Evolutionary conservation across 1,284 basidiomycete genomes (phyloP), one percentile per base, ranked within the genome.

Genomic region (Mycena citricolor): DNA sequence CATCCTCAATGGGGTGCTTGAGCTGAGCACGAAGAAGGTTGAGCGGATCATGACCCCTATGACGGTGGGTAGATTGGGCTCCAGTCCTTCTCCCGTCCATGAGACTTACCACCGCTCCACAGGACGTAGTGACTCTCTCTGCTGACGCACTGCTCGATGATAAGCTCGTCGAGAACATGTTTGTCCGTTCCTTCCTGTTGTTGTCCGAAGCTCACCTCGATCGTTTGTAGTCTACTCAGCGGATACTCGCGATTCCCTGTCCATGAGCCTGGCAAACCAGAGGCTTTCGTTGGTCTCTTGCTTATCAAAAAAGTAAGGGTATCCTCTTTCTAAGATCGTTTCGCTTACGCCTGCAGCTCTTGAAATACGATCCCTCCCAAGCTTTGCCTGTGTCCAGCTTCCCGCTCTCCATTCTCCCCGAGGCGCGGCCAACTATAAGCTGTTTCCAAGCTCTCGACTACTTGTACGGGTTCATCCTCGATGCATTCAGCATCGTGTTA

Each of bases 181-280:
- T n/a, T n/a, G n/a, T n/a, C n/a, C n/a, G n/a, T n/a, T n/a, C n/a
- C n/a, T n/a, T n/a, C n/a, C n/a, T n/a, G n/a, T n/a, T n/a, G n/a
- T n/a, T n/a, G n/a, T n/a, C n/a, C n/a, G n/a, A n/a, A n/a, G n/a
- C n/a, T n/a, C n/a, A n/a, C n/a, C n/a, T n/a, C 12, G 25, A 19
- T 5, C 44, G 40, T 32, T 21, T 21, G 23, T 52, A 86, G 80
- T 40, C 62, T 88, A n/a, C 61, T 79, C 11, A 91, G 84, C 45
- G 95, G 95, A 0, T 97, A 97, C 63, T 97, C 93, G 3, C 84
- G 95, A 22, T 92, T 98, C 55, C 95, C 95, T 0, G 77, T 98
- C 1, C 89, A 97, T 61, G 83, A 87, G 55, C 77, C 87, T 3
- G 80, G 78, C 4, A 77, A 88, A 42, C 79, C 83, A 2, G 67